These are phyloP conservation scores for Pleurozium schreberi DNA, from an alignment of 225 moss, liverwort and hornwort genomes.

Conservation along the genomic window DNA sequence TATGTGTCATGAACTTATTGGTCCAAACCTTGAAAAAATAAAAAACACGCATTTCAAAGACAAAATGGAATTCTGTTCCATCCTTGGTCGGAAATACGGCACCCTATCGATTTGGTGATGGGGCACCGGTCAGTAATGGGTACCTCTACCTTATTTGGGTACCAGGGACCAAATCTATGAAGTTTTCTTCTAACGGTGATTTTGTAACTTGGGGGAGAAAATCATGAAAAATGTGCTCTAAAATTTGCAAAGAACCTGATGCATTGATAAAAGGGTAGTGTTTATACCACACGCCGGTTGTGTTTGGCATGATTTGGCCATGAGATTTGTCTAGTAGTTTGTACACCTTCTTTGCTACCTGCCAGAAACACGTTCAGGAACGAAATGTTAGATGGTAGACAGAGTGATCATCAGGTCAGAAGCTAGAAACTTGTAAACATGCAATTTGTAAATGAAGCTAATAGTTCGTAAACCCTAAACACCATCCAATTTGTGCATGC, in stretches of 20 bases:
- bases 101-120: too few species aligned
- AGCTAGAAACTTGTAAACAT: not conserved
- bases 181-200: not conserved
- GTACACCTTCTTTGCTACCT: constrained; percentile 40
- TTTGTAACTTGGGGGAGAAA: not conserved
- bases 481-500: not conserved
- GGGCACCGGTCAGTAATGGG: too few species aligned
- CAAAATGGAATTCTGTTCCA: too few species aligned
- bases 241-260: not conserved
- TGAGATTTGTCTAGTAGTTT: constrained; percentile 6
- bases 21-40: too few species aligned
- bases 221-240: not conserved
- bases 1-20: too few species aligned
- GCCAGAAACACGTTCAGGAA: not conserved
- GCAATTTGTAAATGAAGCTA: not conserved
- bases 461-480: not conserved
- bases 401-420: too few species aligned
- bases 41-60: too few species aligned
- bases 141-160: too few species aligned
- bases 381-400: not conserved
- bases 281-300: constrained; percentile 17
- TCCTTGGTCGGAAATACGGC: too few species aligned
- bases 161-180: not conserved
- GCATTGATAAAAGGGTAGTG: not conserved
- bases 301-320: constrained; percentile 19